Evolutionary conservation across 2,329 filamentous ascomycete genomes (phyloP), one percentile per base, ranked within the genome.

Genomic region (Botrytis paeoniae): DNA sequence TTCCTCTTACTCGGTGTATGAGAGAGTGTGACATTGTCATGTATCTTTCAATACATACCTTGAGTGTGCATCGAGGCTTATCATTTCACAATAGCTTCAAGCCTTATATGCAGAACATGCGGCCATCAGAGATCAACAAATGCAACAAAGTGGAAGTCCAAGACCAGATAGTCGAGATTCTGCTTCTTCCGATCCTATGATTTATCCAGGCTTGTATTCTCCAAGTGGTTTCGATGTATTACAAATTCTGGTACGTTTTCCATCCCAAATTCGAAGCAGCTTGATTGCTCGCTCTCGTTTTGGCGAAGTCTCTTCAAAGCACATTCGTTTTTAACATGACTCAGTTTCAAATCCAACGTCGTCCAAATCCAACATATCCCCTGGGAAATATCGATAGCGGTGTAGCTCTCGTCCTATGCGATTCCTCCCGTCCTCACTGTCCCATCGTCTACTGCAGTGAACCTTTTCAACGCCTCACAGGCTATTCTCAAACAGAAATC

Each of bases 371-470:
- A 0, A 89, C 93, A 79, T 95, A 97, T 74, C 91, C 95, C 75
- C 92, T 98, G 41, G 95, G 95, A 18, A 92, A 93, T 1, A 94
- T 98, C 45, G 95, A 98, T 81, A 88, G 97, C 83, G 97, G 94
- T 0, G 97, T 94, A 80, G 94, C 95, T 1, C 97, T 98, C 81
- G 93, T 97, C 48, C 93, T 98, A 22, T 97, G 94, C 82, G 95
- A 98, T 81, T 90, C 94, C n/a, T 89, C 90, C n/a, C 88, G 91
- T 82, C 92, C 95, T 77, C 95, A 98, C 82, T 90, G 91, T 72
- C 95, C 95, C 0, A 98, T 98, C 76, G 91, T 98, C 39, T 98
- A 98, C 81, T 95, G 94, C 75, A 97, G 95, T 1, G 94, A 97
- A 76, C 95, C 95, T 76, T 98, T 98, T 79, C 93, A 97, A 81